Conservation (phyloP, 768 basidiomycete species). For the Hemileccinum impolitum region DNA sequence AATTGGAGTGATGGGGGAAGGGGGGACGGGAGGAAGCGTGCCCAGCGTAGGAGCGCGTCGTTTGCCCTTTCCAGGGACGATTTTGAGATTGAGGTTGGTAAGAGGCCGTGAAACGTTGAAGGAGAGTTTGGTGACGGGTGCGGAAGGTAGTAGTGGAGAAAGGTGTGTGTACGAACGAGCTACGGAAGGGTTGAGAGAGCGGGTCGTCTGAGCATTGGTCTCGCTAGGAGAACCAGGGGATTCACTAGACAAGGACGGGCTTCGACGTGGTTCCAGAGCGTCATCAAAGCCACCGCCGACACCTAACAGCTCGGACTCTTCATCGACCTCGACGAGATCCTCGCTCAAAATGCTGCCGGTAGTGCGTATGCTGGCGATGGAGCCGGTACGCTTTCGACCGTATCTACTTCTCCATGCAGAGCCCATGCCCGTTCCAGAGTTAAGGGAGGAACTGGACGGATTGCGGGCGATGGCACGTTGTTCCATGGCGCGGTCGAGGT, state of each 20-base stretch:
- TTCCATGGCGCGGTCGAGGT: slow-evolving; percentile 86
- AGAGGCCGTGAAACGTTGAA: slow-evolving; percentile 44
- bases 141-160: slow-evolving; percentile 47
- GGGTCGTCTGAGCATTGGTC: slow-evolving; percentile 20
- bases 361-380: slow-evolving; percentile 69
- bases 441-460: slow-evolving; percentile 61
- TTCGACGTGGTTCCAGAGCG: slow-evolving; percentile 32
- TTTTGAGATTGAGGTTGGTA: slow-evolving; percentile 51
- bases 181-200: slow-evolving; percentile 19
- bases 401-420: slow-evolving; percentile 63
- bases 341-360: slow-evolving; percentile 71
- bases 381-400: slow-evolving; percentile 69
- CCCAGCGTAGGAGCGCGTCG: slow-evolving; percentile 61
- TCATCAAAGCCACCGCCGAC: slow-evolving; percentile 62
- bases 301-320: slow-evolving; percentile 69
- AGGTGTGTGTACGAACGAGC: slow-evolving; percentile 5
- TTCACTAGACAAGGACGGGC: slow-evolving; percentile 34
- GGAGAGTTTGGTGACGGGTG: slow-evolving; percentile 55
- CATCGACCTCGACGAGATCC: slow-evolving; percentile 78
- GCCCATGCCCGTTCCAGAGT: slow-evolving; percentile 66
- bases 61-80: slow-evolving; percentile 48
- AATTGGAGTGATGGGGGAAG: slow-evolving; percentile 61
- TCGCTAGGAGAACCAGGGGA: slow-evolving; percentile 35
- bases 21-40: slow-evolving; percentile 66
- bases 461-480: slow-evolving; percentile 75